Conservation (phyloP, 345 rosid genomes). For the Fremontodendron californicum region DNA sequence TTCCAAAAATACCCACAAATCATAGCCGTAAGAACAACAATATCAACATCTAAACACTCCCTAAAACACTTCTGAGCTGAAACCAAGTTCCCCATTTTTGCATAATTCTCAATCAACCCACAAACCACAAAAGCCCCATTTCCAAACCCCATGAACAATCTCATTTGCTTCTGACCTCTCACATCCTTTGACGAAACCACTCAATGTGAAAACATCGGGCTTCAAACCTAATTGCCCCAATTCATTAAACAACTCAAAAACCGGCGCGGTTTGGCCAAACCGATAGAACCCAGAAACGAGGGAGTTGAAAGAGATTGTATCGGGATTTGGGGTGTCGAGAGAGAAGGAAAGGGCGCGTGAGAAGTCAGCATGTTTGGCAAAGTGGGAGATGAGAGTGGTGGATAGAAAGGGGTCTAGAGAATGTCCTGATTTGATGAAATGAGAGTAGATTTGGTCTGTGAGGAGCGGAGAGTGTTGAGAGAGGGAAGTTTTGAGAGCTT, state of each 20-base stretch:
- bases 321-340: constrained; percentile 31
- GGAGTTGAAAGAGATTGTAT: constrained; percentile 31
- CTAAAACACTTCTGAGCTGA: constrained; percentile 40
- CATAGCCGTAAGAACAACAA: constrained; percentile 34
- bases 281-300: constrained; percentile 35
- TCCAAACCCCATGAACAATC: constrained; percentile 31
- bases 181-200: constrained; percentile 34
- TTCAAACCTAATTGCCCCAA: constrained; percentile 28
- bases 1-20: constrained; percentile 37
- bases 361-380: constrained; percentile 23
- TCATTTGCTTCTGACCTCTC: constrained; percentile 22
- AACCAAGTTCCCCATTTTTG: constrained; percentile 27
- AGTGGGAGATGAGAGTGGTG: constrained; percentile 34
- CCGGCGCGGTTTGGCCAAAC: constrained; percentile 5
- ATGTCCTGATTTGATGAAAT: constrained; percentile 34
- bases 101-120: constrained; percentile 42
- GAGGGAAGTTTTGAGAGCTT: constrained; percentile 30
- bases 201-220: constrained; percentile 36
- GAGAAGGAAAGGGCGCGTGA: constrained; percentile 28
- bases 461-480: constrained; percentile 21
- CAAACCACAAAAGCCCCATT: constrained; percentile 28
- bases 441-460: constrained; percentile 34
- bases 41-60: constrained; percentile 33
- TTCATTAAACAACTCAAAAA: constrained; percentile 24
- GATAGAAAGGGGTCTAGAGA: constrained; percentile 29